A percentile compares a stretch with the other conserved stretches of the same genome.
Conservation (phyloP, 495 filamentous ascomycete genomes). For the Aspergillus ellipticus region DNA sequence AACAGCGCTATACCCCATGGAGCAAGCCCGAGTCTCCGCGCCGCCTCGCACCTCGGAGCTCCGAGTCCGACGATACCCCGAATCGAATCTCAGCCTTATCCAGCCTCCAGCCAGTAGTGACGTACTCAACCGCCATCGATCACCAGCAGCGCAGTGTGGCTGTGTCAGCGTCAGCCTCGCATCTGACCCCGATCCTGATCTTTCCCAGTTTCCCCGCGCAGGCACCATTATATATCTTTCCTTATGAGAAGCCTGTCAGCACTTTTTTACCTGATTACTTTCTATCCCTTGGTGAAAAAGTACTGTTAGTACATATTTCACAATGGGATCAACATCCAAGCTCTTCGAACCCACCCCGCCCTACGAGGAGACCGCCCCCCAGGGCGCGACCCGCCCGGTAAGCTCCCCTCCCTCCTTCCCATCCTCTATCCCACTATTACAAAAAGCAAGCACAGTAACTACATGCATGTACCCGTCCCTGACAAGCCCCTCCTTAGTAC, state of each 20-base stretch:
- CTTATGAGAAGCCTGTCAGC: neutral
- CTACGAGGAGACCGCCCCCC: neutral
- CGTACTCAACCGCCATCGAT: too few relatives aligned
- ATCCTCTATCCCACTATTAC: neutral
- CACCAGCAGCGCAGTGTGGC: neutral
- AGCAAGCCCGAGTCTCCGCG: too few relatives aligned
- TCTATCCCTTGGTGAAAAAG: neutral
- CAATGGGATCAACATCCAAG: neutral
- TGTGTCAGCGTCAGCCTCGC: neutral
- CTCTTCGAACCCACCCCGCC: neutral
- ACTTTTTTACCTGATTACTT: neutral
- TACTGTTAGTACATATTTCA: neutral
- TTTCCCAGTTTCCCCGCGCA: too few relatives aligned
- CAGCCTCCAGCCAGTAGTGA: too few relatives aligned
- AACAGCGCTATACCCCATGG: too few relatives aligned
- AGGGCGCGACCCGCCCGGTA: neutral
- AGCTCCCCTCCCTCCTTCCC: too few relatives aligned
- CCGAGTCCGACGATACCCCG: too few relatives aligned
- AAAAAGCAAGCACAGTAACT: too few relatives aligned
- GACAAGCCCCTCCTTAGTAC: neutral
- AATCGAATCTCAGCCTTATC: neutral
- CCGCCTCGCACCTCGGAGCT: too few relatives aligned
- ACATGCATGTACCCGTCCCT: neutral
- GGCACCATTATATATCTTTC: neutral
- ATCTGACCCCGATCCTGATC: neutral